Percentiles rank a stretch among this genome's conserved stretches.
phyloP scores from a whole-genome alignment of 805 yeast genomes.

The Monosporozyma aerobia region DNA sequence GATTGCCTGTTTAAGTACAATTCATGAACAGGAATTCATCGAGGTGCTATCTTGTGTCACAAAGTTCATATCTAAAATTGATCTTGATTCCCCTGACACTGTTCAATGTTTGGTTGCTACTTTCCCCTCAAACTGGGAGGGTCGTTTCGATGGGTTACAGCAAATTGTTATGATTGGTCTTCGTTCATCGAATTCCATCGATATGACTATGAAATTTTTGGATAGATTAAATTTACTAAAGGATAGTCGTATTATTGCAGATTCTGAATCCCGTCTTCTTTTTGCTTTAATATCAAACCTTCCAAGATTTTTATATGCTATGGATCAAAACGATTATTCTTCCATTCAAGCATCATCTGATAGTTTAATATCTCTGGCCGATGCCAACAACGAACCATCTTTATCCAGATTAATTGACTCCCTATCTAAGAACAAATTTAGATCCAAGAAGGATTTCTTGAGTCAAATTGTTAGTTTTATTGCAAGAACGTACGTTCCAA shows the following conservation, averaged over 20 bases:
- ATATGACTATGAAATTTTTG: slow-evolving; percentile 61
- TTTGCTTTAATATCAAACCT: slow-evolving; percentile 67
- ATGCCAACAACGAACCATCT: slow-evolving; percentile 42
- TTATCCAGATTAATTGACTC: slow-evolving; percentile 69
- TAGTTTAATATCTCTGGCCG: slow-evolving; percentile 54
- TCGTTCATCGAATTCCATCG: slow-evolving; percentile 72
- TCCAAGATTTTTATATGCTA: slow-evolving; percentile 78
- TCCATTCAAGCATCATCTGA: slow-evolving; percentile 48
- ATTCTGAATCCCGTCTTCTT: slow-evolving; percentile 57
- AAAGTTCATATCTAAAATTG: slow-evolving; percentile 79
- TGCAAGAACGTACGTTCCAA: slow-evolving; percentile 60
- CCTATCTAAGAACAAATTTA: slow-evolving; percentile 64
- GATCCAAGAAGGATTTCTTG: slow-evolving; percentile 85
- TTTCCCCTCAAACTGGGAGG: slow-evolving; percentile 95
- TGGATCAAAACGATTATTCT: slow-evolving; percentile 46
- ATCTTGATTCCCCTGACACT: slow-evolving; percentile 74
- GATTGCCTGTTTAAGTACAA: slow-evolving; percentile 81
- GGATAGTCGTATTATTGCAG: slow-evolving; percentile 71
- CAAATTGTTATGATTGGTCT: slow-evolving; percentile 72
- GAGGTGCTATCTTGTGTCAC: slow-evolving; percentile 77
- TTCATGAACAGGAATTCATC: slow-evolving; percentile 87
- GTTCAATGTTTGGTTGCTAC: slow-evolving; percentile 74
- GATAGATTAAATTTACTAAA: slow-evolving; percentile 59
- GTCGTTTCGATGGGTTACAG: slow-evolving; percentile 83
- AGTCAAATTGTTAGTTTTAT: slow-evolving; percentile 69